Conservation (phyloP, 805 yeast genomes). For the Metschnikowia peoriensis region DNA sequence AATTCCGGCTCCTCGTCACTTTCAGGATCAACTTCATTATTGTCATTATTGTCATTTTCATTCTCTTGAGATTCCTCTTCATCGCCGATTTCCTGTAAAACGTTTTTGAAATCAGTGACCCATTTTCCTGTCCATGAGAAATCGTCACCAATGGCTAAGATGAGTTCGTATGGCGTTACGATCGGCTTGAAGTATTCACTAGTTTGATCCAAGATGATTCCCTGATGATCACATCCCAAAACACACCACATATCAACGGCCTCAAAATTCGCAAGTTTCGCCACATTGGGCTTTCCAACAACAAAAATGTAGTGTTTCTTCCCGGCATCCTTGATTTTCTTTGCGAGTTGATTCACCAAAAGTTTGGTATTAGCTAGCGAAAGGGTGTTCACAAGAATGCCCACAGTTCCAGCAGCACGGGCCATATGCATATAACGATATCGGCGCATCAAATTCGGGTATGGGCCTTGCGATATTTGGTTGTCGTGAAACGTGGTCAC, state of each 20-base stretch:
- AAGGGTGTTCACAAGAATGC: constrained; percentile 85
- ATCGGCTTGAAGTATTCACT: constrained; percentile 88
- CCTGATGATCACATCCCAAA: constrained; percentile 92
- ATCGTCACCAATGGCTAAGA: constrained; percentile 73
- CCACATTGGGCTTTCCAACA: constrained; percentile 97
- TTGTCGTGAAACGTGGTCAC: constrained; percentile 51
- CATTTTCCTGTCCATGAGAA: constrained; percentile 92
- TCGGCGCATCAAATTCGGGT: constrained; percentile 77
- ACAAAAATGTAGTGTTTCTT: constrained; percentile 93
- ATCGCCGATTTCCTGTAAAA: constrained; percentile 40
- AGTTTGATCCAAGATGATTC: constrained; percentile 75
- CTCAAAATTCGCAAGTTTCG: constrained; percentile 94
- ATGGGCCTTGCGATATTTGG: constrained; percentile 52
- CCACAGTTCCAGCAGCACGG: constrained; percentile 87
- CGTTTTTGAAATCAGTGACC: constrained; percentile 73
- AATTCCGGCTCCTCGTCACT: constrained; percentile 68
- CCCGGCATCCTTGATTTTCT: constrained; percentile 67
- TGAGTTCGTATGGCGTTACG: constrained; percentile 88
- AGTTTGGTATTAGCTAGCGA: constrained; percentile 72
- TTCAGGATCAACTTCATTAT: constrained; percentile 17
- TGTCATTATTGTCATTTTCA: constrained; percentile 8
- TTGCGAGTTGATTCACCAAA: constrained; percentile 60
- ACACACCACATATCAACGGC: constrained; percentile 94
- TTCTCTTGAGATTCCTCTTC: constrained; percentile 21
- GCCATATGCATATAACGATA: constrained; percentile 87